Conservation (phyloP, 306 rosid genomes). For the Gillenia trifoliata region DNA sequence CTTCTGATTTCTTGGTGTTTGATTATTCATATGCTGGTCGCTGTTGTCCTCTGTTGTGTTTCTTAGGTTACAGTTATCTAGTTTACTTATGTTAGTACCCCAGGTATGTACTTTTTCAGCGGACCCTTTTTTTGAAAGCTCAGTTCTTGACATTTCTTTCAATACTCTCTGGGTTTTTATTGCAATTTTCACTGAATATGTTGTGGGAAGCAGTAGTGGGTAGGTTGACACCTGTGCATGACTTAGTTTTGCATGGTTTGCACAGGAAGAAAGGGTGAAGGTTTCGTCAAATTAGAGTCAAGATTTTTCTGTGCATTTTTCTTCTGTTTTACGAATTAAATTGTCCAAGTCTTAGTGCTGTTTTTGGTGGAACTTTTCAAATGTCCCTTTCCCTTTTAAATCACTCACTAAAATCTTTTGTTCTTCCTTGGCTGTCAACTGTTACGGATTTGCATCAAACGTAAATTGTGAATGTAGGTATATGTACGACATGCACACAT, state of each 20-base stretch:
- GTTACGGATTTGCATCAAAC: conserved; percentile 76
- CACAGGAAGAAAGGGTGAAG: not conserved
- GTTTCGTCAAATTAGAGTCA: not conserved
- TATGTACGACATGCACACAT: not conserved
- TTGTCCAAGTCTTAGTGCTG: not conserved
- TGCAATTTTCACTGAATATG: not conserved
- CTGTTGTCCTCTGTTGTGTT: too few relatives aligned
- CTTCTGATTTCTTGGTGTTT: too few relatives aligned
- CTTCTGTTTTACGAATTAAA: not conserved
- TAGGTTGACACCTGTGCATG: not conserved
- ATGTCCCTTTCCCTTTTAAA: not conserved
- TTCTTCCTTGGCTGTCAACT: conserved; percentile 56
- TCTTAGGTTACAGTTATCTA: too few relatives aligned
- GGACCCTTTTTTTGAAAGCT: not conserved
- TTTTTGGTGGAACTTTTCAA: not conserved
- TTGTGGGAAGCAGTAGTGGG: not conserved
- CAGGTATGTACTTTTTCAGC: not conserved
- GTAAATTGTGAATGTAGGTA: conserved; percentile 73
- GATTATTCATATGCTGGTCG: too few relatives aligned
- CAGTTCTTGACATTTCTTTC: not conserved
- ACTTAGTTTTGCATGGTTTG: not conserved
- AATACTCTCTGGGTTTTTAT: not conserved
- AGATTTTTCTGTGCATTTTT: not conserved
- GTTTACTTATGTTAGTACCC: not conserved
- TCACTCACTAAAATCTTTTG: not conserved